A percentile compares a stretch with the other conserved stretches of the same genome.
Conservation (phyloP, 129 eudicot genomes). For the Arctium minus region DNA sequence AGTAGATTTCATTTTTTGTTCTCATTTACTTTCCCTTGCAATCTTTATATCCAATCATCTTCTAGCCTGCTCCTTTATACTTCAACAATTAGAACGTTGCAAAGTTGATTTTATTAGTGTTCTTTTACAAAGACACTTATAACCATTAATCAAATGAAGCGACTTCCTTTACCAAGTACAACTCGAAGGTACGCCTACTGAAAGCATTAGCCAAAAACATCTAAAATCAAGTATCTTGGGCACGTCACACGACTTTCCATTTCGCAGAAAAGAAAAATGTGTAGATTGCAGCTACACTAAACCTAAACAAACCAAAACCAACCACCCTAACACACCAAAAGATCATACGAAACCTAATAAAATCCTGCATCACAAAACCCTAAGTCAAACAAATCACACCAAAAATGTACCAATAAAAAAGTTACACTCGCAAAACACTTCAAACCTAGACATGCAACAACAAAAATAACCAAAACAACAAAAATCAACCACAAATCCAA, state of each 20-base stretch:
- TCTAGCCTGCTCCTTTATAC: neutral
- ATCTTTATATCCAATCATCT: neutral
- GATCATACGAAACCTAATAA: neutral
- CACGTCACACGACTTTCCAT: neutral
- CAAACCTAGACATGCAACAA: slow-evolving; percentile 8
- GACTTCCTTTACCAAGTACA: neutral
- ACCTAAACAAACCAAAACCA: neutral
- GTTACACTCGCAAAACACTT: neutral
- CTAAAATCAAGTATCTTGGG: neutral
- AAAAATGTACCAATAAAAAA: neutral
- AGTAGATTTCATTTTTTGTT: neutral
- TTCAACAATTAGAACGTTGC: neutral
- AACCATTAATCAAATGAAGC: neutral
- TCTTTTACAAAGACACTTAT: neutral
- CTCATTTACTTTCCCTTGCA: neutral
- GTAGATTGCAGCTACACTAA: neutral
- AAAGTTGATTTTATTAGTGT: neutral
- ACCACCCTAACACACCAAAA: slow-evolving; percentile 1
- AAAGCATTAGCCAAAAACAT: neutral
- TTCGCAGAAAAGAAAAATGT: neutral
- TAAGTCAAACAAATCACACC: slow-evolving; percentile 13
- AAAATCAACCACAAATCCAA: neutral
- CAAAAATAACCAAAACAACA: neutral
- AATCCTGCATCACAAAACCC: slow-evolving; percentile 6
- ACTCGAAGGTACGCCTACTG: neutral